Evolutionary conservation across 306 rosid species (phyloP).

Genomic region (Glycine tomentella): DNA sequence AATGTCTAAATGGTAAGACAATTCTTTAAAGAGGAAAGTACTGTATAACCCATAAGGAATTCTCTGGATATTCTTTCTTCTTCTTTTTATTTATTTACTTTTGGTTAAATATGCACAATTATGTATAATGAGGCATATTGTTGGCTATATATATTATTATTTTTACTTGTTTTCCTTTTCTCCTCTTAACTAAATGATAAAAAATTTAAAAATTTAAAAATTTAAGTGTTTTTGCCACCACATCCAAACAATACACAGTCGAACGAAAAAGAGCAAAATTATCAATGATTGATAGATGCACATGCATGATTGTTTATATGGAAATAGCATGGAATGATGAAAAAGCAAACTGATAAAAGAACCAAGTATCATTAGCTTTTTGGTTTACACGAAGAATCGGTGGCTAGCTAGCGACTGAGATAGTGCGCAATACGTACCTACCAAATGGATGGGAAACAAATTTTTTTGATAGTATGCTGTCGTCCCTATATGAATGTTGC

Average conservation of each 20-base stretch:
- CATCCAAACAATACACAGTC: neutral
- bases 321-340: neutral
- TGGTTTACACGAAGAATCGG: conserved; percentile 1
- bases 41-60: neutral
- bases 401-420: neutral
- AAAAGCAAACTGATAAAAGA: neutral
- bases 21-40: neutral
- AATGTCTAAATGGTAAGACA: neutral
- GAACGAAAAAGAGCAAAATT: conserved; percentile 6
- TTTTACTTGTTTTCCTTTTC: neutral
- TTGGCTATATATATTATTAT: neutral
- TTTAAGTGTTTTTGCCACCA: neutral
- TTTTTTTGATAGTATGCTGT: neutral
- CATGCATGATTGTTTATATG: neutral
- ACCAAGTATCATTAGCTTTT: neutral
- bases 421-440: neutral
- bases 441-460: conserved; percentile 34
- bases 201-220: too few relatives aligned
- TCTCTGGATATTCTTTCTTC: neutral
- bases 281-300: conserved; percentile 22
- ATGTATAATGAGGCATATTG: neutral
- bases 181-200: neutral
- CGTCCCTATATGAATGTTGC: neutral
- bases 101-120: neutral
- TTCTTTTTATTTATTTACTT: too few relatives aligned